Evolutionary conservation across 768 basidiomycete species (phyloP), one percentile per base, ranked within the genome.

Genomic region (Trametes maxima): DNA sequence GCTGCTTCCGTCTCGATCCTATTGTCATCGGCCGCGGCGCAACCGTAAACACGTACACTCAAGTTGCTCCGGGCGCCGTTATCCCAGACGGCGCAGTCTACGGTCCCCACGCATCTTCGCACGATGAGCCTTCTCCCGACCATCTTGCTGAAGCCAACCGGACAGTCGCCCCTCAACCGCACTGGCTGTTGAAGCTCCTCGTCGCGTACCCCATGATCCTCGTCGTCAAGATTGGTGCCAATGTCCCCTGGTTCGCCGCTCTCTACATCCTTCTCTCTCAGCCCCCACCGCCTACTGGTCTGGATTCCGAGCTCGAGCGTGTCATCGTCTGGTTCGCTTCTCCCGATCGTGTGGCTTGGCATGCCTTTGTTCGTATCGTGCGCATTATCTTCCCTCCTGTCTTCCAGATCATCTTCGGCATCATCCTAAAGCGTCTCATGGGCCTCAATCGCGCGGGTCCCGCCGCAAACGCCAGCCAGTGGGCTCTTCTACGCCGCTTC

Each of bases 61-160:
- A 75, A 52, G 70, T 82, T 28, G 69, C 79, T 1, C 80, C 80
- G 5, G 80, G 80, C 8, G 70, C 78, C 8, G 50, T 59, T 19
- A 77, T 81, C 36, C 66, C 74, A 0, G 73, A 74, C 42, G 70
- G 71, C 28, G 54, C 73, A 2, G 79, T 81, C 3, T 81, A 77
- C 51, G 80, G 80, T 2, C 80, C 80, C 5, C 80, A 82, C 57
- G 74, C 80, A 17, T 78, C 78, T 1, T 79, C 79, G 6, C 73
- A 76, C 62, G 79, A 81, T 24, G 44, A 54, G 1, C 76, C 79
- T 0, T 74, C 76, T 2, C 77, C 79, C 0, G 65, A 69, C 19
- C 67, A 70, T 1, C 77, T 73, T 57, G 76, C 77, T 3, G 73
- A 75, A 12, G 79, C 78, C 57, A 80, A 79, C 60, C 73, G 79